Evolutionary conservation across 306 rosid genomes (phyloP), one percentile per base, ranked within the genome.

Genomic region (Oxytropis ochrocephala): DNA sequence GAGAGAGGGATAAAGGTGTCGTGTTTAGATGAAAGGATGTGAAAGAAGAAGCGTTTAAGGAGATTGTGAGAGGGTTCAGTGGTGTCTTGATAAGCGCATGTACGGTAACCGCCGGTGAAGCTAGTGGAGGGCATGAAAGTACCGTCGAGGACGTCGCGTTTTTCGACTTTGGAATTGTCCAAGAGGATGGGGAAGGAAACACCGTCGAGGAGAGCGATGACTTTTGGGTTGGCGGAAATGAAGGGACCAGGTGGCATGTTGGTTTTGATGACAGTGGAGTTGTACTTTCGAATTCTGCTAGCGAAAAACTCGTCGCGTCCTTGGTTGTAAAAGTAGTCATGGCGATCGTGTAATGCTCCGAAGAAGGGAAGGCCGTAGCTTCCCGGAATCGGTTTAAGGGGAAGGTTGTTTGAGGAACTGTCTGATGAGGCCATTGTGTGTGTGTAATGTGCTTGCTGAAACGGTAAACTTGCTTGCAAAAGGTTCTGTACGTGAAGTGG

Each of bases 241-340:
- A 89, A 84, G 5, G 91, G 75, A 4, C 97, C 96, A 0, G 96
- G 97, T 0, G 97, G 97, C 93, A 88, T 87, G 81, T 91, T 91
- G 54, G 87, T 74, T 0, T 83, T 67, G 75, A 91, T 80, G 7
- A 91, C 93, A 0, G 97, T 88, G 76, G 97, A 87, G 0, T 75
- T 30, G 78, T 85, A 62, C 5, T 83, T 78, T 1, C 64, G 21
- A 50, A 91, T 55, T 8, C 89, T 49, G 2, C 70, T 0, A 11
- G 65, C 68, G 84, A 91, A 87, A 85, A 66, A 91, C 1, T 71
- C 24, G 49, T 87, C 91, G 6, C 74, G 76, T 29, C 97, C 96
- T 81, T 91, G 88, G 74, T 48, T 18, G 87, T 91, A 91, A 57
- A 88, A 91, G 73, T 80, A 91, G 79, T 91, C 83, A 27, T 73